Conservation (phyloP, 225 moss, liverwort and hornwort species). For the Neckera pumila region DNA sequence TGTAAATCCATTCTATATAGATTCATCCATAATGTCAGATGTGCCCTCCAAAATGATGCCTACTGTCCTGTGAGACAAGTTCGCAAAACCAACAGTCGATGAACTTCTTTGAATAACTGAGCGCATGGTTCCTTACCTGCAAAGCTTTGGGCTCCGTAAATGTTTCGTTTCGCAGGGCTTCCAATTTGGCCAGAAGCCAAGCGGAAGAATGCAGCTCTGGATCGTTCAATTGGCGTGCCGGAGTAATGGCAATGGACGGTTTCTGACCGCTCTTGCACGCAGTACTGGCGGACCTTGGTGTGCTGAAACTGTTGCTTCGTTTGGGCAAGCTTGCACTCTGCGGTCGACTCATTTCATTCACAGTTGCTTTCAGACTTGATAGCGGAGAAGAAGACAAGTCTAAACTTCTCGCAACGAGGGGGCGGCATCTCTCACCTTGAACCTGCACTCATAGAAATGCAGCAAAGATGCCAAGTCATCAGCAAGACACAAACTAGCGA, state of each 20-base stretch:
- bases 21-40: neutral
- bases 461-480: neutral
- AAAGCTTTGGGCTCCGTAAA: conserved; percentile 17
- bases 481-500: neutral
- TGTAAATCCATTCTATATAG: neutral
- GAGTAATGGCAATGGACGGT: neutral
- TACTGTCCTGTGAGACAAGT: neutral
- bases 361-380: neutral
- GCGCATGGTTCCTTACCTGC: neutral
- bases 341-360: neutral
- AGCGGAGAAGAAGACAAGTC: neutral
- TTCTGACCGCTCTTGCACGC: neutral
- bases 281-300: neutral
- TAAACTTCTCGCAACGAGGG: neutral
- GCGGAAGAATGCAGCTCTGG: conserved; percentile 14
- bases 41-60: neutral
- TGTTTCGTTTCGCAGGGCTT: conserved; percentile 8
- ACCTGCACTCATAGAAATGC: neutral
- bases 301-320: neutral
- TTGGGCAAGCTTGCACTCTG: conserved; percentile 1
- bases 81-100: neutral
- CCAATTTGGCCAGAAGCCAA: conserved; percentile 14
- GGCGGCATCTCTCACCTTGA: neutral
- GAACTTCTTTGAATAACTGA: no score
- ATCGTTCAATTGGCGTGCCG: neutral